Conservation (phyloP, 2,329 filamentous ascomycete species). For the Aspergillus sp. region DNA sequence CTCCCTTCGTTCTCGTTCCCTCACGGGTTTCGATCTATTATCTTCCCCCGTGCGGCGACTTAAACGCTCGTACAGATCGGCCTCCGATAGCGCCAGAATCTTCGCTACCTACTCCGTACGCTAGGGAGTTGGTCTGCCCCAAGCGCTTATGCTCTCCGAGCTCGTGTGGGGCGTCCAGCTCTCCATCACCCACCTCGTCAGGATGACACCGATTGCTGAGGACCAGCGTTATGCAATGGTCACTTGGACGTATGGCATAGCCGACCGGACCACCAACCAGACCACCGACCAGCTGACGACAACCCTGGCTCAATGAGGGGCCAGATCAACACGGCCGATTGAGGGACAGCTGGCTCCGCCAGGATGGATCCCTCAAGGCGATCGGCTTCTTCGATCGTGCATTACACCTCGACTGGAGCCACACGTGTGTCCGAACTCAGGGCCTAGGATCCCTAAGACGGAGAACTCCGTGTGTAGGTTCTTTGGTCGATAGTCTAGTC, state of each 20-base stretch:
- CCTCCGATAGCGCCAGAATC: not conserved
- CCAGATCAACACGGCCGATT: not conserved
- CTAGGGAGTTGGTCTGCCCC: too few species aligned
- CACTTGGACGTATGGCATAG: not conserved
- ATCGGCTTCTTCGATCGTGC: constrained; percentile 1
- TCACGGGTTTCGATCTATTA: not conserved
- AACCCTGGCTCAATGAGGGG: not conserved
- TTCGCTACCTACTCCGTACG: too few species aligned
- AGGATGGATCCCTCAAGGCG: not conserved
- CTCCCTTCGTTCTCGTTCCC: not conserved
- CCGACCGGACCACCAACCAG: not conserved
- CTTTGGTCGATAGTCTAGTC: not conserved
- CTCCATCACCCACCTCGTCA: too few species aligned
- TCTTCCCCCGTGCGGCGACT: not conserved
- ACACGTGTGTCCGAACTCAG: not conserved
- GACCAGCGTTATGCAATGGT: too few species aligned
- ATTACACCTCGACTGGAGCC: not conserved
- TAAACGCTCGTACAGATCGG: not conserved
- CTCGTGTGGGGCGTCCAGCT: too few species aligned
- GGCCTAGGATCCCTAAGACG: too few species aligned
- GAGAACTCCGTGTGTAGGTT: not conserved
- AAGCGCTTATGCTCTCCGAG: too few species aligned
- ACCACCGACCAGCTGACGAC: not conserved
- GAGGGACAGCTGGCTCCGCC: not conserved
- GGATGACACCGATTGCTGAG: too few species aligned